Conservation (phyloP, 83 land plant genomes). For the Thuja plicata region DNA sequence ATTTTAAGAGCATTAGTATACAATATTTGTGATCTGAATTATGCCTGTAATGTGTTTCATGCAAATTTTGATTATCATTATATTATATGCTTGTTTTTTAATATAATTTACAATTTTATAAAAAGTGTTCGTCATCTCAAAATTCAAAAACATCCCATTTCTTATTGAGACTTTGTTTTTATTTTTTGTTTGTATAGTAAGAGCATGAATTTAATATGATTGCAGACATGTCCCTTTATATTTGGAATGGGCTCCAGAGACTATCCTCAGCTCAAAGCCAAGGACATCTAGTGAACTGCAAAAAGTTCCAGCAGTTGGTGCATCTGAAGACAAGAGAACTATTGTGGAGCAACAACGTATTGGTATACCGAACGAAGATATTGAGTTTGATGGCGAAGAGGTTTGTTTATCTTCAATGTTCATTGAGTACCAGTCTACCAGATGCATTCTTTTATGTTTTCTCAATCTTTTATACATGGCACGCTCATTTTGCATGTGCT, state of each 20-base stretch:
- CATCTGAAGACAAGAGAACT: conserved; percentile 45
- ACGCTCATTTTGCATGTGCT: neutral
- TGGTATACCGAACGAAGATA: conserved; percentile 46
- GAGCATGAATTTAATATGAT: neutral
- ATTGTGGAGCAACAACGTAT: conserved; percentile 42
- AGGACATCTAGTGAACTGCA: conserved; percentile 10
- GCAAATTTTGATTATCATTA: neutral
- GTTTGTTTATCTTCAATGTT: conserved; percentile 17
- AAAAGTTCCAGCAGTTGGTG: conserved; percentile 30
- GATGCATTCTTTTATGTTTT: neutral
- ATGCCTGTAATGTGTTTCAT: neutral
- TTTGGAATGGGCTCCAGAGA: conserved; percentile 93
- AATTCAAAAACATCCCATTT: neutral
- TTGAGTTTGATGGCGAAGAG: conserved; percentile 80
- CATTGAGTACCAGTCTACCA: neutral
- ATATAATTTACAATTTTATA: neutral
- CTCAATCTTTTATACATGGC: neutral
- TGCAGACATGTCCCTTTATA: conserved; percentile 92
- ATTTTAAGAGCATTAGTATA: neutral
- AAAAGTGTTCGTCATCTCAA: neutral
- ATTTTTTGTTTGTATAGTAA: conserved; percentile 4
- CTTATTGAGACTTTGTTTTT: neutral
- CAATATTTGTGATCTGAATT: neutral
- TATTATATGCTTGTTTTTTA: neutral
- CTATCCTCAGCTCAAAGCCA: conserved; percentile 44